Base-by-base conservation (phyloP, 441 rosid species). In the Pelargonium citronellum region DNA sequence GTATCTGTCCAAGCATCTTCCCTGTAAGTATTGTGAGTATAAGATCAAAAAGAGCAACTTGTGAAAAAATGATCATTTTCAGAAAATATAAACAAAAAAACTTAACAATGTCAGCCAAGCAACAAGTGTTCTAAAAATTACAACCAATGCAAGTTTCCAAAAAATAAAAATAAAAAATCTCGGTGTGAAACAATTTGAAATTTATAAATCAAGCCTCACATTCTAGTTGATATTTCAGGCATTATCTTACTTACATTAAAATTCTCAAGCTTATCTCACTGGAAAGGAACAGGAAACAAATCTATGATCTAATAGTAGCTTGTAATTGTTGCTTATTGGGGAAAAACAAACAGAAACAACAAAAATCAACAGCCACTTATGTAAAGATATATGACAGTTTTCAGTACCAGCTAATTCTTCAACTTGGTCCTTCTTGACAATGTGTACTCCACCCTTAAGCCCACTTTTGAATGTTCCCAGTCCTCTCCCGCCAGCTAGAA, bases 401-500 rank as follows among this genome's bases (percentile, higher is more conserved):
- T 27, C 49, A 74, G 66, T 86, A 95, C 98, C 98, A 67, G 96
- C 98, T 15, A 82, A 79, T 39, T 92, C 93, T 85, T 77, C 91
- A 78, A 72, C 97, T 77, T 87, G 86, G 43, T 87, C 96, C 65
- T 81, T 76, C 73, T 82, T 86, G 71, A 95, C 91, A 69, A 95
- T 91, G 83, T 91, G 99, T 76, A 95, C 99, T 65, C 99, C 97
- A 67, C 98, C 97, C 79, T 90, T 80, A 73, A 95, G 86, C 65
- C 98, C 97, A 17, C 82, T 89, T 76, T 81, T 88, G 73, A 95
- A 92, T 10, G 90, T 91, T 46, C 98, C 99, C 71, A 95, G 82
- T 69, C 97, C 99, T 82, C 99, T 85, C 30, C 98, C 99, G 74
- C 99, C 99, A 66, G 97, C 99, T 89, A 92, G 83, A 82, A 95